Base-by-base conservation (phyloP, 2,329 filamentous ascomycete genomes). In the Exophiala alcalophila region DNA sequence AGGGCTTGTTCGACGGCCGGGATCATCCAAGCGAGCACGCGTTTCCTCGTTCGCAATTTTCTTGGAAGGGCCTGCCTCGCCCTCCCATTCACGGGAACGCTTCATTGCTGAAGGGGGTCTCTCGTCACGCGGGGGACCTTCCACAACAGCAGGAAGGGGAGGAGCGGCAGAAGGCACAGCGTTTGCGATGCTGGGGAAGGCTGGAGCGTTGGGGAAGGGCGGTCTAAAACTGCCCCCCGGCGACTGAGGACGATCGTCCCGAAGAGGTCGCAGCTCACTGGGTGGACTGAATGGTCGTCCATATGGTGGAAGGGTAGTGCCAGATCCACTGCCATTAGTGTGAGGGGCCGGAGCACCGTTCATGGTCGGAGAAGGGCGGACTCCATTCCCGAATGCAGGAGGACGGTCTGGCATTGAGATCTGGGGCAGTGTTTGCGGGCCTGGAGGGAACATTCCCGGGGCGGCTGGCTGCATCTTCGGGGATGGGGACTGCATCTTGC, bases 51-150 rank as follows among this genome's bases (percentile, higher is more conserved):
- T 94, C 7, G 86, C 83, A 49, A 86, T 81, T 70, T 96, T 96
- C 71, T 96, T 94, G 30, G 75, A 57, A 5, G 68, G 66, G 9
- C 63, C 73, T 3, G 81, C 69, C 24, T 94, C 88, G 24, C 91
- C 84, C 55, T 97, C 92, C 90, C 92, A 96, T 59, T 97, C 92
- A 34, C 90, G 83, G 63, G 82, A 77, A 44, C 92, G 80, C 74
- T 98, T 98, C 44, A 86, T 73, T 2, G 73, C 84, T 25, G 88
- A 94, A 1, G 83, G 68, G 12, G 89, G 86, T n/a, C 89, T 78
- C 42, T 94, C 84, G 49, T 75, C 65, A 33, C 83, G 78, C 84
- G 32, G 83, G 81, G 31, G 83, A 79, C 45, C 79, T 35, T 81
- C 80, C 47, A 80, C 77, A n/a, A n/a, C n/a, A 20, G 83, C 76